Conservation (phyloP, 2,329 filamentous ascomycete genomes). For the Aureobasidium sp. region DNA sequence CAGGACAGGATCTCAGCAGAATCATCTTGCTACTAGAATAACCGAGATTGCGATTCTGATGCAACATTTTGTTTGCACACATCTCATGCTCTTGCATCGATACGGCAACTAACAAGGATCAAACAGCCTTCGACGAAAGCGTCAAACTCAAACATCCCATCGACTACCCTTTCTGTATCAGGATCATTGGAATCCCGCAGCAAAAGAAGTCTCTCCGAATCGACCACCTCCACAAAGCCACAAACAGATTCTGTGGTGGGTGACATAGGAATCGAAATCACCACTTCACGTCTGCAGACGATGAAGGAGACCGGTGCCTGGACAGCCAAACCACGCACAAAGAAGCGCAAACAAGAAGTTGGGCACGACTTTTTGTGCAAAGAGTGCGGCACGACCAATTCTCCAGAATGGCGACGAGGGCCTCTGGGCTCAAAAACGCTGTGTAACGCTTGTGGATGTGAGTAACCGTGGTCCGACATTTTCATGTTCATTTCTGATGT, state of each 20-base stretch:
- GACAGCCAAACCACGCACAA: neutral
- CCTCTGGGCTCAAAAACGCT: neutral
- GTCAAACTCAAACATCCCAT: neutral
- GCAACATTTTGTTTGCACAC: neutral
- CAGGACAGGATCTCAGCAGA: neutral
- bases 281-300: neutral
- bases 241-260: neutral
- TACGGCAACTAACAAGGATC: neutral
- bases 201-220: neutral
- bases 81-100: neutral
- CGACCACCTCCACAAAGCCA: neutral
- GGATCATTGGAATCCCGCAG: neutral
- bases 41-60: neutral
- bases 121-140: neutral
- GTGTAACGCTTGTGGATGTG: slow-evolving; percentile 2
- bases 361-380: neutral
- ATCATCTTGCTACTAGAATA: neutral
- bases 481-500: neutral
- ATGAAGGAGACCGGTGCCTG: neutral
- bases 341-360: neutral
- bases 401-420: slow-evolving; percentile 1
- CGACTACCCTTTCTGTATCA: neutral
- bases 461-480: neutral
- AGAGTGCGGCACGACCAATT: slow-evolving; percentile 1
- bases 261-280: neutral